A percentile compares a stretch with the other conserved stretches of the same genome.
Conservation (phyloP, 306 rosid genomes). For the Purshia tridentata region DNA sequence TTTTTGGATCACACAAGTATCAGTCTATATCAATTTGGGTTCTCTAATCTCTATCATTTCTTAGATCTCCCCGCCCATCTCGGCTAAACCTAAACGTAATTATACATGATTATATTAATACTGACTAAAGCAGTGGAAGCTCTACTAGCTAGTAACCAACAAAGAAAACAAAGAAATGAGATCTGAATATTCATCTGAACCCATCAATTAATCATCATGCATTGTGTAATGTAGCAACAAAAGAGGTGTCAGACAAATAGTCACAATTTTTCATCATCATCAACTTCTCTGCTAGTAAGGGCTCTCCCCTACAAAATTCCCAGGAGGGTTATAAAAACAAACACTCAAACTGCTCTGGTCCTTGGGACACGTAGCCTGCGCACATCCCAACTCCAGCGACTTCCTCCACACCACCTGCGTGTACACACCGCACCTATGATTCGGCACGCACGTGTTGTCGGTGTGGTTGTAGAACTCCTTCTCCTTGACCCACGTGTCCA, state of each 20-base stretch:
- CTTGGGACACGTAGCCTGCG: slow-evolving; percentile 56
- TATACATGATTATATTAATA: background rate
- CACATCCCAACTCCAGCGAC: slow-evolving; percentile 57
- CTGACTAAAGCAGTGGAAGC: background rate
- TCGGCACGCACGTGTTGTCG: slow-evolving; percentile 51
- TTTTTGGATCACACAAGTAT: slow-evolving; percentile 4
- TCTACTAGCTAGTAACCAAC: background rate
- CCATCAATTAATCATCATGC: too few relatives aligned
- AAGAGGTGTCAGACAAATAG: background rate
- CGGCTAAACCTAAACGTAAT: background rate
- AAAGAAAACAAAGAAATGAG: background rate
- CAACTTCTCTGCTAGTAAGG: slow-evolving; percentile 44
- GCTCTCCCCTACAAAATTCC: slow-evolving; percentile 60
- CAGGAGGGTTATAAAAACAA: slow-evolving; percentile 79
- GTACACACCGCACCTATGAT: slow-evolving; percentile 68
- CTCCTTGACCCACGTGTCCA: slow-evolving; percentile 78
- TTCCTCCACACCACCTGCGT: slow-evolving; percentile 90
- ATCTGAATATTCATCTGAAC: background rate
- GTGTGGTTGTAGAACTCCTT: slow-evolving; percentile 54
- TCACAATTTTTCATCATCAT: too few relatives aligned
- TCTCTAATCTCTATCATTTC: background rate
- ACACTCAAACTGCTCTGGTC: slow-evolving; percentile 52
- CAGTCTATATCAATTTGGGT: background rate
- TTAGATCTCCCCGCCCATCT: background rate
- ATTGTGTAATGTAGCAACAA: background rate